phyloP scores from a whole-genome alignment of 768 basidiomycete species.

The Chalciporus piperatus region DNA sequence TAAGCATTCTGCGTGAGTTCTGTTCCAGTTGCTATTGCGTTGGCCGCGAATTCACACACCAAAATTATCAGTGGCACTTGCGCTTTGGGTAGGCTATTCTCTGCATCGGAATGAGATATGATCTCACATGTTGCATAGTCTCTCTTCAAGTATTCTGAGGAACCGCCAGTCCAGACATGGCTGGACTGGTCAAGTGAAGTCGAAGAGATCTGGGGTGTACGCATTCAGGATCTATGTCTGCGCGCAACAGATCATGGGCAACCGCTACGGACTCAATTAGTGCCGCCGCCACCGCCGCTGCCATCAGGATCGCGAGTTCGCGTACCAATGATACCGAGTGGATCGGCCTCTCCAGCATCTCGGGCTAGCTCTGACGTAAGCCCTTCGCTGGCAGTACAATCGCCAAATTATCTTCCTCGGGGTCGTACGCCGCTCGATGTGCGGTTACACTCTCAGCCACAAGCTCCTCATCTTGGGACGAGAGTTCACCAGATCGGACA shows the following conservation, averaged over 20 bases:
- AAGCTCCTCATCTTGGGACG: conserved; percentile 15
- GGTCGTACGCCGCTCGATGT: conserved; percentile 38
- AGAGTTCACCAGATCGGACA: conserved; percentile 16
- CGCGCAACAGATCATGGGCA: conserved; percentile 15
- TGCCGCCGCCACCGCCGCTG: conserved; percentile 30
- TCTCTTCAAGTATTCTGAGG: conserved; percentile 60
- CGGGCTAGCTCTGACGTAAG: conserved; percentile 19
- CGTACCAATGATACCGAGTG: conserved; percentile 7
- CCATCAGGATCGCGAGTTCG: conserved; percentile 25
- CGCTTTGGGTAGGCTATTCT: conserved; percentile 54
- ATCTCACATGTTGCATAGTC: conserved; percentile 41
- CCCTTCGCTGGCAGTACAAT: conserved; percentile 16
- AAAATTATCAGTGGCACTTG: conserved; percentile 50
- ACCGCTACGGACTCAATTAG: conserved; percentile 16
- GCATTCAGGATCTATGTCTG: conserved; percentile 46
- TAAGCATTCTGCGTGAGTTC: conserved; percentile 46
- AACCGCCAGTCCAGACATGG: conserved; percentile 49
- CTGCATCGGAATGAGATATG: conserved; percentile 23
- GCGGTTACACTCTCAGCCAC: conserved; percentile 26
- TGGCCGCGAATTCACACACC: conserved; percentile 1
- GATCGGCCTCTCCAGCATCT: conserved; percentile 21
- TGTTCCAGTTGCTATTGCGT: conserved; percentile 33
- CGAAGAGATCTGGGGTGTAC: conserved; percentile 65
- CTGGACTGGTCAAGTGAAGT: conserved; percentile 61
- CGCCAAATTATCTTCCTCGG: conserved; percentile 31